Evolutionary conservation across 768 basidiomycete species (phyloP), one percentile per base, ranked within the genome.

Genomic region (Hericium coralloides): DNA sequence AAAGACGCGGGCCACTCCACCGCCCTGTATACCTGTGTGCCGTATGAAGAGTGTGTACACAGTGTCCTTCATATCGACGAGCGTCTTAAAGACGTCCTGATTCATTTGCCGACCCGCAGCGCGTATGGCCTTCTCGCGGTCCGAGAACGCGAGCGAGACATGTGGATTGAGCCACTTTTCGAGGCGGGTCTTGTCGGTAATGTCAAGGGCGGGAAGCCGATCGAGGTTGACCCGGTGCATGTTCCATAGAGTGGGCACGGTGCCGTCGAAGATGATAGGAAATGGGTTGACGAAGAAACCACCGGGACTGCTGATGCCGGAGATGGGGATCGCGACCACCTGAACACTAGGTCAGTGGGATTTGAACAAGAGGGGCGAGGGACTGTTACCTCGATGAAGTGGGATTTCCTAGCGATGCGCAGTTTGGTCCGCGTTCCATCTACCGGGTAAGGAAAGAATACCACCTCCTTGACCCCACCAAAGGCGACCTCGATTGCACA

Each of bases 331-430:
- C 10, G 63, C 59, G 10, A 65, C 55, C 15, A 69, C 68, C 68
- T 64, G 74, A 72, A 65, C 76, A 73, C 6, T 17, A 20, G 37
- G 23, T 54, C 12, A 20, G n/a, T 2, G 3, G 2, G 20, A 7
- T 14, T 12, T 10, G 57, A 53, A 49, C 4, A 25, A 4, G 23
- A 45, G 2, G 15, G 9, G 58, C 38, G 38, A 41, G 12, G 5
- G 2, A 8, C 36, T 38, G 25, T 26, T 31, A 70, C 72, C 64
- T 70, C 74, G 7, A 83, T 67, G 57, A 79, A 84, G 36, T 65
- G 72, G 1, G 81, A 83, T 60, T 79, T 81, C 38, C 82, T 73
- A 8, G 83, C 82, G 37, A 83, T 62, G 4, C 79, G 74, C 14
- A 76, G 62, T 60, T 72, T 80, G 2, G 65, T 53, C n/a, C 69